Evolutionary conservation across 495 filamentous ascomycete species (phyloP).

Genomic region (Staphylotrichum tortipilum): DNA sequence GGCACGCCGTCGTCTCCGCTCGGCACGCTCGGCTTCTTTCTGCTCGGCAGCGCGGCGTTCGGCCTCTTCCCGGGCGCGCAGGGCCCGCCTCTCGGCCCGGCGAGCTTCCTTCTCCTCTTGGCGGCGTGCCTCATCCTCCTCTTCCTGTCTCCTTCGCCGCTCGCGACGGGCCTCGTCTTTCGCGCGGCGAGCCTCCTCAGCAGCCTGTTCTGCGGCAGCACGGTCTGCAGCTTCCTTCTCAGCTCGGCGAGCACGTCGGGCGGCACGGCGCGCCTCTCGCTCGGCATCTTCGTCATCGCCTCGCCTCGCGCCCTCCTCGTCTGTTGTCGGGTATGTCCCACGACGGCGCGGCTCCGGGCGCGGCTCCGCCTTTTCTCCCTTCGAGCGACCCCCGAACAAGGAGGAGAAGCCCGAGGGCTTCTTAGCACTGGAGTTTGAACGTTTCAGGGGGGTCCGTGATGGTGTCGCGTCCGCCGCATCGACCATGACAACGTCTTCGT

Average conservation of each 20-base stretch:
- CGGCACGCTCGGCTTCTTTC: slow-evolving; percentile 35
- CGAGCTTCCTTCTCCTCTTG: slow-evolving; percentile 46
- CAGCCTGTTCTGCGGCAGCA: slow-evolving; percentile 36
- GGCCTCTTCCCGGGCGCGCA: slow-evolving; percentile 35
- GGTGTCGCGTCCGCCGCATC: slow-evolving; percentile 28
- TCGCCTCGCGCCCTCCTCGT: slow-evolving; percentile 28
- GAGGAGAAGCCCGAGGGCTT: slow-evolving; percentile 26
- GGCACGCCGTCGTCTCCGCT: slow-evolving; percentile 35
- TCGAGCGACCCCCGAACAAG: slow-evolving; percentile 37
- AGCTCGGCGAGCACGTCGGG: slow-evolving; percentile 38
- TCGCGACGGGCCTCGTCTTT: slow-evolving; percentile 40
- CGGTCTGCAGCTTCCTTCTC: slow-evolving; percentile 43
- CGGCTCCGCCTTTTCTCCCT: slow-evolving; percentile 15
- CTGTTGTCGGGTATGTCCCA: slow-evolving; percentile 33
- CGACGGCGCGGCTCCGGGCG: slow-evolving; percentile 38
- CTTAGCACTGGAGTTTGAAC: slow-evolving; percentile 35
- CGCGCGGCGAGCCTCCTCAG: slow-evolving; percentile 38
- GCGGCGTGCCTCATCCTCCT: slow-evolving; percentile 38
- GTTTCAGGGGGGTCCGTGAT: slow-evolving; percentile 28
- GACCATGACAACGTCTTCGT: slow-evolving; percentile 38
- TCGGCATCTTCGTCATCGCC: slow-evolving; percentile 36
- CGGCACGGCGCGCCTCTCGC: slow-evolving; percentile 46
- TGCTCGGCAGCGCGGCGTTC: slow-evolving; percentile 33
- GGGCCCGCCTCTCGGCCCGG: slow-evolving; percentile 42
- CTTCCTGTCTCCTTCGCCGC: slow-evolving; percentile 34